Percentiles rank a stretch among this genome's conserved stretches.
phyloP scores from a whole-genome alignment of 1,139 yeast species.

The Dujonia santamariae region DNA sequence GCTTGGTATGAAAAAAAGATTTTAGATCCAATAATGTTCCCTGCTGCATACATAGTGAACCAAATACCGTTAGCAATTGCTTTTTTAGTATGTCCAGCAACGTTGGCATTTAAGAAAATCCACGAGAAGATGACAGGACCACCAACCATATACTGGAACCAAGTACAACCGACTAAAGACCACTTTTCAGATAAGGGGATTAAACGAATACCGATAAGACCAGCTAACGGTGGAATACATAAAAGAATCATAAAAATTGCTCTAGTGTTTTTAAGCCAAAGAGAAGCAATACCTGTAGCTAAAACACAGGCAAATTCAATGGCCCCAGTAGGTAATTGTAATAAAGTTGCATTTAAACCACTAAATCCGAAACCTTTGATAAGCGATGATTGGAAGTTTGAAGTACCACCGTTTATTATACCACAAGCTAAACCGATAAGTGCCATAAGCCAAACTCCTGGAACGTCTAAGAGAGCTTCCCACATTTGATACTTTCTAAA shows the following conservation, averaged over 20 bases:
- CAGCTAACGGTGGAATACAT: slow-evolving; percentile 21
- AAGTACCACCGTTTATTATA: slow-evolving; percentile 26
- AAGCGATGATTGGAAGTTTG: slow-evolving; percentile 25
- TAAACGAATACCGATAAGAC: slow-evolving; percentile 19
- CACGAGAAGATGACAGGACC: slow-evolving; percentile 31
- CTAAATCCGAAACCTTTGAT: slow-evolving; percentile 25
- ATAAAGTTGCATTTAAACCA: slow-evolving; percentile 22
- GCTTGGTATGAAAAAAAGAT: slow-evolving; percentile 26
- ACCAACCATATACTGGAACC: slow-evolving; percentile 32
- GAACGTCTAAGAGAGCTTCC: slow-evolving; percentile 25
- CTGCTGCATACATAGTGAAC: slow-evolving; percentile 28
- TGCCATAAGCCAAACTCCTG: slow-evolving; percentile 26
- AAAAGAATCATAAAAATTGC: slow-evolving; percentile 17
- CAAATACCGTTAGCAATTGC: slow-evolving; percentile 23
- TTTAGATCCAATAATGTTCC: slow-evolving; percentile 28
- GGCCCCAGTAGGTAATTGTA: slow-evolving; percentile 31
- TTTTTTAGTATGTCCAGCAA: slow-evolving; percentile 25
- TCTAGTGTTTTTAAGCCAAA: slow-evolving; percentile 18
- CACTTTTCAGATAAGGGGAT: slow-evolving; percentile 19
- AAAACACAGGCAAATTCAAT: slow-evolving; percentile 24
- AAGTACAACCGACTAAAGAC: slow-evolving; percentile 30
- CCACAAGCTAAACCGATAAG: slow-evolving; percentile 23
- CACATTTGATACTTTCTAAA: slow-evolving; percentile 19
- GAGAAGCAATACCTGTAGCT: slow-evolving; percentile 21
- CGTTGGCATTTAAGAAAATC: slow-evolving; percentile 24